Base-by-base conservation (phyloP, 2,329 filamentous ascomycete genomes). In the Fusarium graminum region DNA sequence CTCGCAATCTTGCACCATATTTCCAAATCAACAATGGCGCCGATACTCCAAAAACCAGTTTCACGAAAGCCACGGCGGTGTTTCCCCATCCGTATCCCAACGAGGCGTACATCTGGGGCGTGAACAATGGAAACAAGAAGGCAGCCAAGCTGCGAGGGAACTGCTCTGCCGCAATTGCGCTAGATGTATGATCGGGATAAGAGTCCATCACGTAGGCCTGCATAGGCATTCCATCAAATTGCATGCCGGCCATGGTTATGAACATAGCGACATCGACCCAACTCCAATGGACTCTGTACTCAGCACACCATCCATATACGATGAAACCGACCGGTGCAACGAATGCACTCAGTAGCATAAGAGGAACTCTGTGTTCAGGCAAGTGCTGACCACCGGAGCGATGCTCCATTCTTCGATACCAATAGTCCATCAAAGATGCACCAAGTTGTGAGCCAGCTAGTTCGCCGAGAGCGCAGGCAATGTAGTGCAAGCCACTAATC, bases 401-500 rank as follows among this genome's bases (percentile, higher is more conserved):
- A 7, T 30, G 63, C 64, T 69, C 77, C 45, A 61, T 65, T 26
- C 56, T 59, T 22, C 28, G 58, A 40, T 65, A 83, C 6, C 80
- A 63, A 11, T 59, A 65, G 56, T 85, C 83, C 72, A 83, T 81
- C 1, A 82, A 28, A 0, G 74, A 73, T 0, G 79, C 82, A 10
- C 79, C 78, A 2, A 85, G 66, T 59, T 86, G 82, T 0, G 82
- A 79, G 9, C 83, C 87, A 1, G 84, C 73, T 54, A 88, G 81
- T 75, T 90, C 90, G 2, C 90, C 90, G 0, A 90, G 39, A 0
- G 85, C 87, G 19, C 87, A 82, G 11, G 88, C 85, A 39, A 90
- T 82, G 75, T 89, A 90, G 74, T 90, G 88, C 1, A 91, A 74
- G 0, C 86, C 86, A n/a, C 84, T 86, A 28, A 86, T 85, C 51